phyloP scores from a whole-genome alignment of 2,329 filamentous ascomycete genomes.

The Triangularia verruculosa region DNA sequence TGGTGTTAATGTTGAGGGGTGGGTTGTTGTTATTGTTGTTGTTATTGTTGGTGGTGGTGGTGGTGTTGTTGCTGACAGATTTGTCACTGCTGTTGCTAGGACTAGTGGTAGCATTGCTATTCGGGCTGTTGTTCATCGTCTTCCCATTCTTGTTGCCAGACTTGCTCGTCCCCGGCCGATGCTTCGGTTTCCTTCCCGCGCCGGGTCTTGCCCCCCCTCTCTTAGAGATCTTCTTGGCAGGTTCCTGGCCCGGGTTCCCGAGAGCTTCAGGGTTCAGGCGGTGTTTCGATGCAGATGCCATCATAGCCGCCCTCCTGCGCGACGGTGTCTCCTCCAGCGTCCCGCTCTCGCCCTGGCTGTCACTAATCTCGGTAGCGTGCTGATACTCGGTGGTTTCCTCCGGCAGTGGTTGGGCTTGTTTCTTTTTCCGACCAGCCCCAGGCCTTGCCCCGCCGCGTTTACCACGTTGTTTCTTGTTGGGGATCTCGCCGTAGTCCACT shows the following conservation, averaged over 20 bases:
- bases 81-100: slow-evolving; percentile 3
- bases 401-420: slow-evolving; percentile 10
- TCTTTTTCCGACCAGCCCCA: slow-evolving; percentile 29
- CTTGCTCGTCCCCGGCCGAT: slow-evolving; percentile 10
- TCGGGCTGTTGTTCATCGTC: slow-evolving; percentile 14
- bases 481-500: slow-evolving; percentile 13
- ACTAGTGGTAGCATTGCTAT: slow-evolving; percentile 6
- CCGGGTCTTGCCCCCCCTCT: slow-evolving; percentile 29
- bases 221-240: slow-evolving; percentile 25
- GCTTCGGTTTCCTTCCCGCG: slow-evolving; percentile 28
- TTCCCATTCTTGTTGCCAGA: slow-evolving; percentile 2
- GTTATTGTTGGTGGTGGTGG: slow-evolving; percentile 2
- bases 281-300: background rate
- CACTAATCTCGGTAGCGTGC: slow-evolving; percentile 17
- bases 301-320: slow-evolving; percentile 13
- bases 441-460: slow-evolving; percentile 28
- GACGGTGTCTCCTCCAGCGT: slow-evolving; percentile 8
- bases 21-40: slow-evolving; percentile 6
- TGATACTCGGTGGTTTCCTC: background rate
- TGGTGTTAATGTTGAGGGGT: background rate
- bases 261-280: background rate
- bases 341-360: slow-evolving; percentile 17
- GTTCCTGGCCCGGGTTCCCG: background rate
- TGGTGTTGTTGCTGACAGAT: background rate
- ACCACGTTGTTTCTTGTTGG: slow-evolving; percentile 15